Evolutionary conservation across 169 alveolate genomes (phyloP).

Genomic region (Toxoplasma gondii): DNA sequence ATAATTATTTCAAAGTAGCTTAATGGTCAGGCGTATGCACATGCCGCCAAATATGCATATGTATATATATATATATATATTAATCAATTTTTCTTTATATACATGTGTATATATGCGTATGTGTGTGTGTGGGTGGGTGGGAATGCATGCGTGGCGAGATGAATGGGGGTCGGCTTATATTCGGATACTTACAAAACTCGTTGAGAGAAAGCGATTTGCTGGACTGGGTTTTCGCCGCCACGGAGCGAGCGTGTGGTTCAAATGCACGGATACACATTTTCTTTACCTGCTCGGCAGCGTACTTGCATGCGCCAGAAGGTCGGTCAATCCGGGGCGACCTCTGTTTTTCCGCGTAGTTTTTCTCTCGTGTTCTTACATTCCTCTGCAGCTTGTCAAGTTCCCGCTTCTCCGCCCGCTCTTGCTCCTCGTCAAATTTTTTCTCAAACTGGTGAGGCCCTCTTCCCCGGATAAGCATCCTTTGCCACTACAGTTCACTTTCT

Average conservation of each 20-base stretch:
- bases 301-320: too few relatives aligned
- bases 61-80: not conserved
- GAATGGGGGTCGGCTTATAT: not conserved
- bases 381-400: conserved; percentile 59
- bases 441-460: conserved; percentile 45
- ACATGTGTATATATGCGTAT: not conserved
- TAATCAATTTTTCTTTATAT: not conserved
- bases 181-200: not conserved
- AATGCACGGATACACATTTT: too few relatives aligned
- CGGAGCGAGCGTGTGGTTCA: too few relatives aligned
- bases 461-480: too few relatives aligned
- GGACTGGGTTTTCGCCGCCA: too few relatives aligned
- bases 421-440: conserved; percentile 65
- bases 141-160: not conserved
- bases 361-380: not conserved
- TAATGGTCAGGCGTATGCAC: not conserved
- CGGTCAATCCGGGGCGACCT: too few relatives aligned
- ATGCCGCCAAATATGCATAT: not conserved
- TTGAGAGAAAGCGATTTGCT: too few relatives aligned
- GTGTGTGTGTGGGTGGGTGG: not conserved
- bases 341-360: too few relatives aligned
- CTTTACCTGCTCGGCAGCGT: too few relatives aligned
- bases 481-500: too few relatives aligned
- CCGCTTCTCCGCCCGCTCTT: conserved; percentile 69
- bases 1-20: too few relatives aligned